Conservation (phyloP, 805 yeast genomes). For the Cyberlindnera americana region DNA sequence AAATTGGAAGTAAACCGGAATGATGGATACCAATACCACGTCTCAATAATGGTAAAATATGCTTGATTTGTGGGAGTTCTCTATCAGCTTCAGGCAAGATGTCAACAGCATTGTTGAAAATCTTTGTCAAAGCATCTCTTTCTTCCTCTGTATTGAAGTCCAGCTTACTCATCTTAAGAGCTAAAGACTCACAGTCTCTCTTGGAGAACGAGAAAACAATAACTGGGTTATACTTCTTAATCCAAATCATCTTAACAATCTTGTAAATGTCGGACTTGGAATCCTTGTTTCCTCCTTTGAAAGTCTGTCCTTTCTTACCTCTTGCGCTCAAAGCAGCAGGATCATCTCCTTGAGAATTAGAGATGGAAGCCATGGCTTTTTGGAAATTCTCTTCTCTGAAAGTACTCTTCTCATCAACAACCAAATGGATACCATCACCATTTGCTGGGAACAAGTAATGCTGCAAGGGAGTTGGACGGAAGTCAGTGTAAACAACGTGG, state of each 20-base stretch:
- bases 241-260: slow-evolving; percentile 97
- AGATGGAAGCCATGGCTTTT: slow-evolving; percentile 93
- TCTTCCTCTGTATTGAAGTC: slow-evolving; percentile 95
- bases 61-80: slow-evolving; percentile 91
- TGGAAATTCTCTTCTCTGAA: slow-evolving; percentile 98
- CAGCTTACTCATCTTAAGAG: slow-evolving; percentile 90
- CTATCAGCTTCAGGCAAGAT: slow-evolving; percentile 87
- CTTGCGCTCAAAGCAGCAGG: slow-evolving; percentile 59
- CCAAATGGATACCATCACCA: slow-evolving; percentile 96
- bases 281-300: slow-evolving; percentile 81
- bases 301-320: slow-evolving; percentile 76
- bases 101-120: slow-evolving; percentile 85
- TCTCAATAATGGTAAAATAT: slow-evolving; percentile 79
- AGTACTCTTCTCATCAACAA: slow-evolving; percentile 94
- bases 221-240: slow-evolving; percentile 94
- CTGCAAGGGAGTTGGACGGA: slow-evolving; percentile 97
- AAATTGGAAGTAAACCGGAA: slow-evolving; percentile 89
- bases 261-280: slow-evolving; percentile 85
- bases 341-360: slow-evolving; percentile 81
- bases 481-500: slow-evolving; percentile 97
- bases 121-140: slow-evolving; percentile 84
- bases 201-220: slow-evolving; percentile 98
- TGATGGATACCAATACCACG: slow-evolving; percentile 99
- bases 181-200: slow-evolving; percentile 93
- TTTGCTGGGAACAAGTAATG: slow-evolving; percentile 98